Evolutionary conservation across 2,329 filamentous ascomycete species (phyloP), one percentile per base, ranked within the genome.

Genomic region (Ceratocystis cubensis): DNA sequence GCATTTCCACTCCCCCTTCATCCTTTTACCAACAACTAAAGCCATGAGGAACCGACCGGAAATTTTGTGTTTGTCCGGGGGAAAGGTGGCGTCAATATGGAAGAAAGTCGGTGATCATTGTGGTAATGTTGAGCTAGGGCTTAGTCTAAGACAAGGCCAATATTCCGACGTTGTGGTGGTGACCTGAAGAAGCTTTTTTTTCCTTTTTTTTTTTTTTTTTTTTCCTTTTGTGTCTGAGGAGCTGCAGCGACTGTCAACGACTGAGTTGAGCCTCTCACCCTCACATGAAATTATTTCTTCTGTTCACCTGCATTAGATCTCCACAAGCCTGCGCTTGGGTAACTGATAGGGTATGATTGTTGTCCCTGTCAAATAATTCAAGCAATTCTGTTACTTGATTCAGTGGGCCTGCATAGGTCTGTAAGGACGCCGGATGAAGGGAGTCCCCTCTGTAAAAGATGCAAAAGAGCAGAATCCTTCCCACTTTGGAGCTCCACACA

Each of bases 331-430:
- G 28, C 53, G 53, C 53, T 28, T 30, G 28, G 37, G 13, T 59
- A 6, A 17, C 33, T n/a, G 25, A 28, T 20, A 59, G 56, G 56
- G 56, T 59, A 37, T 59, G 56, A 59, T 59, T 59, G 56, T 59
- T 33, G 28, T 59, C 56, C 56, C 56, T 59, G 56, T 59, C 56
- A 59, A 59, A 59, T 8, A 59, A 59, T 59, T 59, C 56, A 33
- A 30, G 30, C 56, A 59, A 59, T 59, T 37, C 56, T 37, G n/a
- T 37, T 17, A 33, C 56, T 59, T 59, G 56, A 59, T 59, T 37
- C 56, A 59, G 56, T 59, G 56, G 56, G 22, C 13, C 50, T 41
- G 10, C 10, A 41, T 5, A 15, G 50, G 48, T 15, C 48, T 28
- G 3, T 37, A 37, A 33, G 28, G n/a, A n/a, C 28, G 56, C 37